Evolutionary conservation across 208 protist genomes (phyloP).

Genomic region (Trichomonas gallinae): DNA sequence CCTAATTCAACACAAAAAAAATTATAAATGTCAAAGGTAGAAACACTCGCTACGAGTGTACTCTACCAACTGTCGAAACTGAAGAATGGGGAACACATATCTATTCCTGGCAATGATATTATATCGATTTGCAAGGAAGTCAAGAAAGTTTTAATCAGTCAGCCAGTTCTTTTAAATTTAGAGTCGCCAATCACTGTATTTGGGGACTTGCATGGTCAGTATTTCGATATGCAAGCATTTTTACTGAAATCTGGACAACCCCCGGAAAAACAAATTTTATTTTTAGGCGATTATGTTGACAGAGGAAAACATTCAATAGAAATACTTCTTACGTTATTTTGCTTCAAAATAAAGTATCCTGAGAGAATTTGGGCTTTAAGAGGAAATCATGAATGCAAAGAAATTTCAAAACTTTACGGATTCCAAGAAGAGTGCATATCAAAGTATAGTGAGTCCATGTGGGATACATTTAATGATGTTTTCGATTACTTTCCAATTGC

Average conservation of each 20-base stretch:
- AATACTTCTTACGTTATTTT: constrained; percentile 67
- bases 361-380: constrained; percentile 77
- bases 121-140: background rate
- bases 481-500: background rate
- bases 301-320: constrained; percentile 52
- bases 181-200: background rate
- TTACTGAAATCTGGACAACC: background rate
- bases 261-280: background rate
- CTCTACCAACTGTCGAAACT: background rate
- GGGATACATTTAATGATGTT: background rate
- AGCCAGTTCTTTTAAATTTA: background rate
- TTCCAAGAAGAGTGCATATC: background rate
- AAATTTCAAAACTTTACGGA: constrained; percentile 68
- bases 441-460: background rate
- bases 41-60: background rate
- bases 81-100: background rate
- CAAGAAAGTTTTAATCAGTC: background rate
- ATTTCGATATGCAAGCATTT: background rate
- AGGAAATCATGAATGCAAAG: constrained; percentile 89
- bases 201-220: constrained; percentile 21
- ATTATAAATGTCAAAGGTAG: background rate
- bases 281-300: background rate
- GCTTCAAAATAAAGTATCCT: constrained; percentile 73
- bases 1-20: too few relatives aligned
- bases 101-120: background rate